Conservation (phyloP, 805 yeast genomes). For the Candida hungchunana region DNA sequence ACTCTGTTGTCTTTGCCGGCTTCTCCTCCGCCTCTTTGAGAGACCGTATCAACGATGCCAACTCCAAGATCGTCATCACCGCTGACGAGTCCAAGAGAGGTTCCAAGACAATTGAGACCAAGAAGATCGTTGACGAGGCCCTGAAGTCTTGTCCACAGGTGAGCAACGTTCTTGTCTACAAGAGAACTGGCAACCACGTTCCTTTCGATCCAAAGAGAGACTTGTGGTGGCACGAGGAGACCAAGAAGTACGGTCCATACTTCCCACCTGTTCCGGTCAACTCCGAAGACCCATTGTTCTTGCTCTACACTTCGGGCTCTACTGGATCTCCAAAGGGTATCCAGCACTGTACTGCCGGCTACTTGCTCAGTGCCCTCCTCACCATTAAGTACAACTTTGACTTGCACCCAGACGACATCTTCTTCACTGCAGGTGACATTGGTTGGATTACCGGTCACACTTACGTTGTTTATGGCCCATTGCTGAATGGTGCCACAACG, state of each 20-base stretch:
- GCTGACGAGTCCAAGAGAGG: constrained; percentile 83
- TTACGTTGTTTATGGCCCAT: constrained; percentile 78
- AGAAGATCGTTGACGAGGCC: constrained; percentile 81
- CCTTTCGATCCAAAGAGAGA: constrained; percentile 55
- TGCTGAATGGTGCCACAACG: constrained; percentile 71
- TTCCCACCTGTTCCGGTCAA: constrained; percentile 70
- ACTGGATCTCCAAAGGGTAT: constrained; percentile 90
- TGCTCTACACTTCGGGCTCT: constrained; percentile 81
- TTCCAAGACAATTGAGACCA: constrained; percentile 75
- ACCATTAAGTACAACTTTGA: constrained; percentile 77
- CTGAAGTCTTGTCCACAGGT: constrained; percentile 62
- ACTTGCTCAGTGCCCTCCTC: constrained; percentile 65
- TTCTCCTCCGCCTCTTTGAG: constrained; percentile 86
- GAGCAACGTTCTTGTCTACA: constrained; percentile 63
- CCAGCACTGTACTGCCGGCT: constrained; percentile 78
- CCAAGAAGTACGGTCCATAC: constrained; percentile 61
- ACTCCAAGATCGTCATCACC: constrained; percentile 68
- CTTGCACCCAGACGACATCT: constrained; percentile 64
- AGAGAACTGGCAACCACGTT: constrained; percentile 62
- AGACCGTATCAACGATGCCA: constrained; percentile 85
- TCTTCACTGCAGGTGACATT: constrained; percentile 86
- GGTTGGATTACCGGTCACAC: constrained; percentile 94
- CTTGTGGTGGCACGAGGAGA: constrained; percentile 73
- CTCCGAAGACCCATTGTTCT: constrained; percentile 78
- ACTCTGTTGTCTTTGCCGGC: constrained; percentile 84